Evolutionary conservation across 441 rosid species (phyloP).

Genomic region (Bruguiera hainesii): DNA sequence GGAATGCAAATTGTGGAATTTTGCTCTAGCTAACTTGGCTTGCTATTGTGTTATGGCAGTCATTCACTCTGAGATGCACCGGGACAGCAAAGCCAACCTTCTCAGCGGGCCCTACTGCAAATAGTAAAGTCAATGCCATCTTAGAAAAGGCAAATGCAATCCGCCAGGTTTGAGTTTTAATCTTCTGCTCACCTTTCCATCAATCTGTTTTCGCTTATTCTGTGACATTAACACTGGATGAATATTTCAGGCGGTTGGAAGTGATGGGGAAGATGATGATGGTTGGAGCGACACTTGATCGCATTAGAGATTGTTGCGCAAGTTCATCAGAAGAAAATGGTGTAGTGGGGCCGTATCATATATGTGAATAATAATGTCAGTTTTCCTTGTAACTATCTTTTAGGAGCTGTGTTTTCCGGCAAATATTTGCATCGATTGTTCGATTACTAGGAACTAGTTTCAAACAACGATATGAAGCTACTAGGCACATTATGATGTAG

Average conservation of each 20-base stretch:
- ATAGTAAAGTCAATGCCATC: constrained; percentile 54
- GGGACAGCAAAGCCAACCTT: constrained; percentile 36
- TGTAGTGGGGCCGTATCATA: background rate
- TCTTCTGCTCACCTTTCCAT: background rate
- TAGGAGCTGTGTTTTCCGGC: no score
- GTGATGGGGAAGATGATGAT: constrained; percentile 66
- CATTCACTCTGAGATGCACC: constrained; percentile 61
- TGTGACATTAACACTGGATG: constrained; percentile 3
- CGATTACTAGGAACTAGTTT: no score
- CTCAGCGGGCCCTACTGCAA: constrained; percentile 39
- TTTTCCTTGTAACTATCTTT: no score
- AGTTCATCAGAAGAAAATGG: constrained; percentile 10
- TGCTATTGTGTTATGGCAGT: constrained; percentile 37
- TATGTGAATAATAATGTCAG: background rate
- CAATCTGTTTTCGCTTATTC: constrained; percentile 12
- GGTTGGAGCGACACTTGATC: constrained; percentile 75
- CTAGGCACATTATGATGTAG: no score
- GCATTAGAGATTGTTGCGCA: background rate
- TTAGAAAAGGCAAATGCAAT: constrained; percentile 91
- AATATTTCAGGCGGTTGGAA: constrained; percentile 64
- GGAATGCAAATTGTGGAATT: background rate
- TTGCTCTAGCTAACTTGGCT: constrained; percentile 3
- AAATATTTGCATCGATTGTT: no score
- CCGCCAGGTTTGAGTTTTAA: constrained; percentile 57
- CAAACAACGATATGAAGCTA: no score